Conservation (phyloP, 345 rosid genomes). For the Nasturtium officinale region DNA sequence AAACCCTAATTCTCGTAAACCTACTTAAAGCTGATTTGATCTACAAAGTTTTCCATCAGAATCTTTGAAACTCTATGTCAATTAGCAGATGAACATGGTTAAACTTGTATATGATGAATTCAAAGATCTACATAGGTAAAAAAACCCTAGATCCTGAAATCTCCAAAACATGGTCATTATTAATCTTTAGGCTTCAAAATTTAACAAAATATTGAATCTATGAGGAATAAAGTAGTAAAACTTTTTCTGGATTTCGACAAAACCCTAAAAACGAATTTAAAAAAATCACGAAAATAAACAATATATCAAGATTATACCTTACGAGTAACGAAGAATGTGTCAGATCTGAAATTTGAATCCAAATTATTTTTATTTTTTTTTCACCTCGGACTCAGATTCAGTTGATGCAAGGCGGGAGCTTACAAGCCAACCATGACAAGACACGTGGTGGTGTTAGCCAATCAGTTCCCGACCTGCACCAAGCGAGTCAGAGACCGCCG, state of each 20-base stretch:
- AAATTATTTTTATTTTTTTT: neutral
- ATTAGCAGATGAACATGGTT: neutral
- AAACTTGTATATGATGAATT: neutral
- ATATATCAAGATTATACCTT: neutral
- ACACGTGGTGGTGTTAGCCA: slow-evolving; percentile 44
- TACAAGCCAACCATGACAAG: slow-evolving; percentile 30
- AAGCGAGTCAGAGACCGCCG: slow-evolving; percentile 96
- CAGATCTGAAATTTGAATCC: slow-evolving; percentile 48
- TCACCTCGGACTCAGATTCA: slow-evolving; percentile 95
- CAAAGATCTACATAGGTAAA: neutral
- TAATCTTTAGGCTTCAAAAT: neutral
- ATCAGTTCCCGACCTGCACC: slow-evolving; percentile 99
- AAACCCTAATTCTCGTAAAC: neutral
- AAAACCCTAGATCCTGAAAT: neutral
- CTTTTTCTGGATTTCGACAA: neutral
- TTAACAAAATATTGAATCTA: neutral
- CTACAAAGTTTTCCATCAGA: neutral
- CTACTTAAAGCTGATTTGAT: neutral
- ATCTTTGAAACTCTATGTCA: neutral
- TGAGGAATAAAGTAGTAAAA: neutral
- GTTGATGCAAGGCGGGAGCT: slow-evolving; percentile 97
- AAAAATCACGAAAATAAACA: neutral
- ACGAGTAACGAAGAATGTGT: neutral
- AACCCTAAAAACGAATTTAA: neutral
- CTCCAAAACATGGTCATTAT: neutral